A percentile compares a stretch with the other conserved stretches of the same genome.
Conservation (phyloP, 148 eudicot genomes). For the Cornus kousa region DNA sequence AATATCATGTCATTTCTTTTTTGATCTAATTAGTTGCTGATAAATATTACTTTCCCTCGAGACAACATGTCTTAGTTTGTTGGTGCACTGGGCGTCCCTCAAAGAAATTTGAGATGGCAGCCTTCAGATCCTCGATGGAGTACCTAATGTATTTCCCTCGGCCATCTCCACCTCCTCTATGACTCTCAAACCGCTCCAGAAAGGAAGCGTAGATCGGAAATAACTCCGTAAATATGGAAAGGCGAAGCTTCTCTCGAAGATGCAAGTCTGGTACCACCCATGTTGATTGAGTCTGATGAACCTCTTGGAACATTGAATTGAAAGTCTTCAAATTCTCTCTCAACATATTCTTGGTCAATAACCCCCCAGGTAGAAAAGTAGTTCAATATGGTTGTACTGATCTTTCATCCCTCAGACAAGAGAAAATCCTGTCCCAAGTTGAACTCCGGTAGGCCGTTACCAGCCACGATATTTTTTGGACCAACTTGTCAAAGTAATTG, state of each 20-base stretch:
- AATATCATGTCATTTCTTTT: too few relatives aligned
- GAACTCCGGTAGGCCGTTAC: conserved; percentile 62
- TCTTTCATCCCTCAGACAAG: conserved; percentile 84
- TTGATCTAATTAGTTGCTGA: too few relatives aligned
- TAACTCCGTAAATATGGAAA: conserved; percentile 67
- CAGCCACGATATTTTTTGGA: conserved; percentile 49
- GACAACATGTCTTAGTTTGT: too few relatives aligned
- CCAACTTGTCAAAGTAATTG: conserved; percentile 56
- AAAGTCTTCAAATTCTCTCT: conserved; percentile 79
- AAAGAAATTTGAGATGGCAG: conserved; percentile 38
- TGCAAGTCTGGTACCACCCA: conserved; percentile 75
- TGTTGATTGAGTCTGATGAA: conserved; percentile 63
- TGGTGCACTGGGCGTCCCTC: conserved; percentile 47
- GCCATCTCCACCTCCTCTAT: conserved; percentile 67
- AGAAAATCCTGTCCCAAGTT: conserved; percentile 63
- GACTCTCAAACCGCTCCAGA: conserved; percentile 66
- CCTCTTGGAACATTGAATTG: conserved; percentile 78
- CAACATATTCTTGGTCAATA: conserved; percentile 53
- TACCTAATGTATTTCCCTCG: conserved; percentile 50
- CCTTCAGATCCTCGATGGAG: too few relatives aligned
- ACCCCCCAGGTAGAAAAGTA: conserved; percentile 23
- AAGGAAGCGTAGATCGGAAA: conserved; percentile 78
- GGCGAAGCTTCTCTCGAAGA: conserved; percentile 72
- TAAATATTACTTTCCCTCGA: too few relatives aligned
- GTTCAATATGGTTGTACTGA: too few relatives aligned